Conservation (phyloP, 2,329 filamentous ascomycete species). For the Aspergillus sp. region DNA sequence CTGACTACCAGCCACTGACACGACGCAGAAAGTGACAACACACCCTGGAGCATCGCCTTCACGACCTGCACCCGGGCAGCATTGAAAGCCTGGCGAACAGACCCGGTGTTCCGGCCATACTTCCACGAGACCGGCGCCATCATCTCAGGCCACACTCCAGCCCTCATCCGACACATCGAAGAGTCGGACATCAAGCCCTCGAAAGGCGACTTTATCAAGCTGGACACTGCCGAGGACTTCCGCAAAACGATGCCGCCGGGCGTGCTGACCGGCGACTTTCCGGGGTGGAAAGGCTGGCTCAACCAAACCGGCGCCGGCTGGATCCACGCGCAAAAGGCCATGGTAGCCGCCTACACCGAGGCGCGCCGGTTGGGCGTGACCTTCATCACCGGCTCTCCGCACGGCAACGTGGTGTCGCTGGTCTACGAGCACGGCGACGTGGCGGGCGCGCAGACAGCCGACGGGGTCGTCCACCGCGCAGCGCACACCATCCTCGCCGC, state of each 20-base stretch:
- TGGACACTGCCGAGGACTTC: constrained; percentile 39
- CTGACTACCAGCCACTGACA: constrained; percentile 31
- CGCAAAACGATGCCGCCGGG: constrained; percentile 47
- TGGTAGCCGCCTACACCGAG: constrained; percentile 45
- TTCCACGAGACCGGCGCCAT: constrained; percentile 48
- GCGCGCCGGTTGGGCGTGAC: constrained; percentile 45
- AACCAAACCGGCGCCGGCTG: constrained; percentile 49
- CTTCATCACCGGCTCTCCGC: constrained; percentile 42
- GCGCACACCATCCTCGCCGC: constrained; percentile 44
- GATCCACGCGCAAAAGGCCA: constrained; percentile 50
- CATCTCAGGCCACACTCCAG: constrained; percentile 42
- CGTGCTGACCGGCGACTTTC: constrained; percentile 45
- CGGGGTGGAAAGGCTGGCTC: constrained; percentile 45
- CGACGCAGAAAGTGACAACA: constrained; percentile 20
- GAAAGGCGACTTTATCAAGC: constrained; percentile 33
- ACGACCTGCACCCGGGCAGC: constrained; percentile 34
- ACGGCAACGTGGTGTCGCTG: constrained; percentile 38
- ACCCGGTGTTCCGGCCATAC: constrained; percentile 45
- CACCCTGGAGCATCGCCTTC: constrained; percentile 29
- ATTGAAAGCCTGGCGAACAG: constrained; percentile 43
- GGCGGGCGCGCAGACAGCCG: constrained; percentile 39
- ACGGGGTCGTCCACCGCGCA: constrained; percentile 37
- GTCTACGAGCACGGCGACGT: constrained; percentile 38
- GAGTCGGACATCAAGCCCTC: constrained; percentile 33
- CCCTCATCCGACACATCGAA: constrained; percentile 29